phyloP scores from a whole-genome alignment of 257 asterid genomes.

The Gynochthodes officinalis region DNA sequence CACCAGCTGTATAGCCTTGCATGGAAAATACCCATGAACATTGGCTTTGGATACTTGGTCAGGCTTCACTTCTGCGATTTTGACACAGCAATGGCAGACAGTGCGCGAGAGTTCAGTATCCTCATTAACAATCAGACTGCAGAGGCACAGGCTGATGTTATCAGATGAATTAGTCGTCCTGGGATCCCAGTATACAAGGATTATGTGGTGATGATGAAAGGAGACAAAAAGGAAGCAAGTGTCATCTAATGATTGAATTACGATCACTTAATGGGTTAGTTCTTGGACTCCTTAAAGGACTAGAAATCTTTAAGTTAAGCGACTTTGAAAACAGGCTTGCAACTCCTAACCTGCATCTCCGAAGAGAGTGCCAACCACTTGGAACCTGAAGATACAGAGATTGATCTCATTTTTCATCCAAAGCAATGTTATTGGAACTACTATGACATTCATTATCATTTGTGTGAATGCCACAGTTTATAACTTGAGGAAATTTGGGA shows the following conservation, averaged over 20 bases:
- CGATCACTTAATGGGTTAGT: constrained; percentile 4
- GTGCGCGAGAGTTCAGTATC: neutral
- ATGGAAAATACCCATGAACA: neutral
- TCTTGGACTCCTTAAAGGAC: neutral
- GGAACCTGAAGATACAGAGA: too few species aligned
- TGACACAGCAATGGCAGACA: neutral
- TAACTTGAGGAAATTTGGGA: constrained; percentile 1
- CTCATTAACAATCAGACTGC: too few species aligned
- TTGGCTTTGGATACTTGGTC: neutral
- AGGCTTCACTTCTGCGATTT: neutral
- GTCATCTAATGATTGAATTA: neutral
- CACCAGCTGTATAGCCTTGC: neutral
- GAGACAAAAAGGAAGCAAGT: neutral
- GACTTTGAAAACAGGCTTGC: constrained; percentile 14
- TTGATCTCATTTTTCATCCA: neutral
- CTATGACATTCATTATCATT: neutral
- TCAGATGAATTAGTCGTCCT: neutral
- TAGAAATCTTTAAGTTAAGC: constrained; percentile 22
- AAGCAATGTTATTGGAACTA: neutral
- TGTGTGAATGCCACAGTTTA: neutral
- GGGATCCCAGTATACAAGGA: constrained; percentile 6
- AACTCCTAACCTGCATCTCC: constrained; percentile 9
- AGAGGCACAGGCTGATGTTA: constrained; percentile 8
- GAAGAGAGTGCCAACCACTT: too few species aligned
- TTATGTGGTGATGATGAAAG: constrained; percentile 14